Conservation (phyloP, 306 rosid species). For the Casuarina glauca region DNA sequence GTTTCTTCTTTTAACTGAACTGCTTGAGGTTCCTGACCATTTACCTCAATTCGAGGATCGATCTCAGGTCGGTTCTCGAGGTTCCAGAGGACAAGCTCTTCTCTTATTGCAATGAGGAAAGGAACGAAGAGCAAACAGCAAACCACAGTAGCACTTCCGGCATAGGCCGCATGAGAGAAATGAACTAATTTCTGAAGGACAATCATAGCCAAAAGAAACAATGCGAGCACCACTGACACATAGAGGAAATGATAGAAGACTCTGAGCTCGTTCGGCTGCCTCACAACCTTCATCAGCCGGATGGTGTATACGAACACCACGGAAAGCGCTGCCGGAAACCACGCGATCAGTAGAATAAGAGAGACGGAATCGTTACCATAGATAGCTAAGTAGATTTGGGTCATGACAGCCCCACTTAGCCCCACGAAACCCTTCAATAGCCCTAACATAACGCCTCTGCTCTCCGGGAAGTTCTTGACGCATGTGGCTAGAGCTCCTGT, state of each 20-base stretch:
- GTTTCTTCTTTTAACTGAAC: not conserved
- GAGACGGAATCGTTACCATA: conserved; percentile 46
- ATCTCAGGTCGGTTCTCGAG: not conserved
- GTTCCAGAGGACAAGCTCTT: conserved; percentile 36
- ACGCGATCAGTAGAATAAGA: conserved; percentile 48
- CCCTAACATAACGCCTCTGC: conserved; percentile 53
- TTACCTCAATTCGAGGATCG: conserved; percentile 2
- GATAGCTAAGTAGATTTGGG: conserved; percentile 46
- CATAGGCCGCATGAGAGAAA: conserved; percentile 37
- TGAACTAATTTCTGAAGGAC: conserved; percentile 20
- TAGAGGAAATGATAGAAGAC: conserved; percentile 44
- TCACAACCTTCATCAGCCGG: conserved; percentile 27
- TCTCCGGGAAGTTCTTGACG: conserved; percentile 55
- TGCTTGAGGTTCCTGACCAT: conserved; percentile 11
- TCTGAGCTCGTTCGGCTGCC: conserved; percentile 34
- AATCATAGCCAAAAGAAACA: conserved; percentile 39
- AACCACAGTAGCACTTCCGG: conserved; percentile 26
- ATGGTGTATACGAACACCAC: conserved; percentile 40
- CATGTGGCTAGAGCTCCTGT: conserved; percentile 49
- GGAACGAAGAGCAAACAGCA: conserved; percentile 35
- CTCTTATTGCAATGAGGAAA: conserved; percentile 30
- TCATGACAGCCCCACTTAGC: conserved; percentile 54
- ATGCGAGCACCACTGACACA: conserved; percentile 40
- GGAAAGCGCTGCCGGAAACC: conserved; percentile 54
- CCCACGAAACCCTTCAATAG: conserved; percentile 55